Evolutionary conservation across 352 stramenopile species (phyloP), one percentile per base, ranked within the genome.

Genomic region (Phytopythium litorale): DNA sequence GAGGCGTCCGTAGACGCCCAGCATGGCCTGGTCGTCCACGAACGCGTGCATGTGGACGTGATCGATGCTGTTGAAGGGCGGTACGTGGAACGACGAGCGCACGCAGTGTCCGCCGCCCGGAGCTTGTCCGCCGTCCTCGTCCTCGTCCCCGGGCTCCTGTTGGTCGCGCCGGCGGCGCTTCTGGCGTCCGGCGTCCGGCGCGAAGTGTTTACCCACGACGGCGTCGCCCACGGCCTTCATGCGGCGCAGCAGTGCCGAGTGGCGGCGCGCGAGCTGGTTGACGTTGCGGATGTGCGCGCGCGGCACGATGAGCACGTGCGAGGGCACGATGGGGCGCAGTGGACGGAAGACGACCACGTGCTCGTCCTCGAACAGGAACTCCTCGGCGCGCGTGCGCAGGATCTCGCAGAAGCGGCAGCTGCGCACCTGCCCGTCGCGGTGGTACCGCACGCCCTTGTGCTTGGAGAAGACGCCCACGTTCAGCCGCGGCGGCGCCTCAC

Each of bases 21-120:
- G 53, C 13, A 58, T 68, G 43, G 62, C 60, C 11, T 62, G 60
- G 35, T 77, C 70, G 53, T 81, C 69, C 32, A 60, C 67, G 59
- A 96, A 94, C 23, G 84, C 84, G 69, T 96, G 87, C 84, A 96
- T 94, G 77, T 96, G 87, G 43, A 96, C 83, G 68, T 96, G 87
- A 66, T 96, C 87, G 64, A 96, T 96, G 66, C 82, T 92, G 75
- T 96, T 96, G 68, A 96, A 96, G 13, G 87, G 87, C 12, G 87
- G 87, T n/a, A 76, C 84, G 67, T 95, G 87, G 68, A 95, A 95
- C 2, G 87, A 89, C 43, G 87, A 86, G 25, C 80, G 84, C 25
- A 88, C 68, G 54, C 84, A 28, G 25, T 28, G 25, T 3, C 25
- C 33, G 33, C 33, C 7, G 33, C 33, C 33, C 33, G 73, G 60